These are phyloP conservation scores for Mucor mucedo DNA, from an alignment of 371 early-diverging fungal genomes.

Conservation along the genomic window DNA sequence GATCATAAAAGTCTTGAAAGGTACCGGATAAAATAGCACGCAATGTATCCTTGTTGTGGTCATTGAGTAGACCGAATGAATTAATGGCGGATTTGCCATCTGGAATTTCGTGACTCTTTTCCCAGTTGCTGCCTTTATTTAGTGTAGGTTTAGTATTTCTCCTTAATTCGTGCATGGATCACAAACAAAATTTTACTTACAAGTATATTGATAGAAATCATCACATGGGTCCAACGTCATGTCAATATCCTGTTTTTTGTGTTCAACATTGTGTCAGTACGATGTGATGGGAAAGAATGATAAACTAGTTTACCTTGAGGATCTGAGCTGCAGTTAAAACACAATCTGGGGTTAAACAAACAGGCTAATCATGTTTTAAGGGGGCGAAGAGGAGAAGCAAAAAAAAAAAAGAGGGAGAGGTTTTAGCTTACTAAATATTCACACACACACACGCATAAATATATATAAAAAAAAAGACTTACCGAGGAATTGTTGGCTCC, in stretches of 20 bases:
- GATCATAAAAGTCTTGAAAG: slow-evolving; percentile 41
- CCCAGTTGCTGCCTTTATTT: slow-evolving; percentile 55
- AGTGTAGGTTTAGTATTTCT: no score
- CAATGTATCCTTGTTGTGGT: slow-evolving; percentile 70
- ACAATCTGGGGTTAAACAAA: slow-evolving; percentile 64
- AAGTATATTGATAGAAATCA: slow-evolving; percentile 58
- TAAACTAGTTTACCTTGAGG: slow-evolving; percentile 31
- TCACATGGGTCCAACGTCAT: slow-evolving; percentile 49
- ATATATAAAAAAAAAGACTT: slow-evolving; percentile 14
- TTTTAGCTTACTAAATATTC: background rate
- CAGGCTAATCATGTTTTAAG: slow-evolving; percentile 28
- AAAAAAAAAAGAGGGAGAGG: background rate
- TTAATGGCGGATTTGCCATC: slow-evolving; percentile 53
- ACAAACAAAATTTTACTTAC: slow-evolving; percentile 34
- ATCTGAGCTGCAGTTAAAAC: slow-evolving; percentile 63
- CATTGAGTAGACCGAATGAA: slow-evolving; percentile 31
- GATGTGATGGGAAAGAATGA: no score
- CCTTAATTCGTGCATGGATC: no score
- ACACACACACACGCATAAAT: background rate
- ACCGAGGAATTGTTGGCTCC: slow-evolving; percentile 17
- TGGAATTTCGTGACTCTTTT: slow-evolving; percentile 52
- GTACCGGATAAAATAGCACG: slow-evolving; percentile 46
- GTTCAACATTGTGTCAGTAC: background rate
- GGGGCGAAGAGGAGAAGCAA: background rate
- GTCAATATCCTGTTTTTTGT: slow-evolving; percentile 43